Conservation (phyloP, 2,329 filamentous ascomycete species). For the Gaeumannomyces sp. region DNA sequence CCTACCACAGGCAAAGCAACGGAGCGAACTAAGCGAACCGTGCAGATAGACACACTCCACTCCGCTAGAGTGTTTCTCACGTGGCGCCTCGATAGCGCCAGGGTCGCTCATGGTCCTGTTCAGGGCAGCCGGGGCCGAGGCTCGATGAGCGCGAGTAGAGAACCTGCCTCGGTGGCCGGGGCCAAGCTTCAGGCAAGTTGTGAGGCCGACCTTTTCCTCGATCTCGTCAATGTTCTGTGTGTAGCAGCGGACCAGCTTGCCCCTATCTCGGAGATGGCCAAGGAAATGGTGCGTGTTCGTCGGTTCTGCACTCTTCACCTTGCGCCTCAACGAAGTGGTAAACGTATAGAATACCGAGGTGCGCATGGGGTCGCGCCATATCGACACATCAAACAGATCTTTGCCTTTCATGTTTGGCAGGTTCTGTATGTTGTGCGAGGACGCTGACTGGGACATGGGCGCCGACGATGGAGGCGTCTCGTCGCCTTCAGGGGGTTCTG, state of each 20-base stretch:
- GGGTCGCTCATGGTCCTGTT: conserved; percentile 13
- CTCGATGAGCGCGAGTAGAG: conserved; percentile 28
- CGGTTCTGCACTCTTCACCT: conserved; percentile 55
- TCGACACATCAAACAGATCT: conserved; percentile 64
- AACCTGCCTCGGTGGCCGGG: conserved; percentile 57
- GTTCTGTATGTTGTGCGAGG: conserved; percentile 21
- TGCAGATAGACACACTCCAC: conserved; percentile 66
- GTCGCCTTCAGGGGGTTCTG: conserved; percentile 38
- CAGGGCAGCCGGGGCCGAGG: conserved; percentile 8
- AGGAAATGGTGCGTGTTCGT: conserved; percentile 65
- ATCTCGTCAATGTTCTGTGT: conserved; percentile 72
- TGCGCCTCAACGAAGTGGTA: conserved; percentile 59
- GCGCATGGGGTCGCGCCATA: conserved; percentile 61
- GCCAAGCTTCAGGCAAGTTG: conserved; percentile 54
- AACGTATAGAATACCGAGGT: conserved; percentile 70
- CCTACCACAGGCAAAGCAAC: conserved; percentile 57
- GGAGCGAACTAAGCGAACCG: conserved; percentile 58
- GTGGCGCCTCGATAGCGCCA: conserved; percentile 11
- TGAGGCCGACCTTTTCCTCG: conserved; percentile 63
- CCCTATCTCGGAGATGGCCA: conserved; percentile 57
- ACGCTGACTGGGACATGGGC: conserved; percentile 24
- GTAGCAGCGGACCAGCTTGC: conserved; percentile 65
- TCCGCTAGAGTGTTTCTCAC: conserved; percentile 28
- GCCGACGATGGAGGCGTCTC: conserved; percentile 36
- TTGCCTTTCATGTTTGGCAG: conserved; percentile 62